These are phyloP conservation scores for Dovyalis caffra DNA, from an alignment of 345 rosid genomes.

Conservation along the genomic window DNA sequence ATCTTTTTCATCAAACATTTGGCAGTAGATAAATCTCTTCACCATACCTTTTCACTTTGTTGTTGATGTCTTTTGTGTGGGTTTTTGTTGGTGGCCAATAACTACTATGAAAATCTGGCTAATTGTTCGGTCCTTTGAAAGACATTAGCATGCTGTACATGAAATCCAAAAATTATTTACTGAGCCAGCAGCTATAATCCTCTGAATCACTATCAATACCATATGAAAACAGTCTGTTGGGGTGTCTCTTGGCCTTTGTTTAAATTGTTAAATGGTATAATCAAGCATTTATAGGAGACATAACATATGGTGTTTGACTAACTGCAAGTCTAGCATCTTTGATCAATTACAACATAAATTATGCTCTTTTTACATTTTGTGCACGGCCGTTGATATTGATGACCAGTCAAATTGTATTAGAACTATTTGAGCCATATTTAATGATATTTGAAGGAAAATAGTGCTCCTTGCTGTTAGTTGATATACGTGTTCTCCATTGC, in stretches of 20 bases:
- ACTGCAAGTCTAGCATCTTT: no score
- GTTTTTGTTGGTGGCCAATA: neutral
- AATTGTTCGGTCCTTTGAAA: neutral
- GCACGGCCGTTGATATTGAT: no score
- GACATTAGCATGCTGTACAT: neutral
- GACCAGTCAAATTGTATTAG: no score
- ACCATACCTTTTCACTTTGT: neutral
- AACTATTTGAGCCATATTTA: no score
- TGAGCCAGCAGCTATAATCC: neutral
- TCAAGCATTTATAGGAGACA: no score
- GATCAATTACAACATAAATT: no score
- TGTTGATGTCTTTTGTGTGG: neutral
- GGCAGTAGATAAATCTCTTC: neutral
- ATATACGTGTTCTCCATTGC: no score
- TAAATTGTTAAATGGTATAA: neutral
- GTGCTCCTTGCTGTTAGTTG: no score
- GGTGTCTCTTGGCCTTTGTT: neutral
- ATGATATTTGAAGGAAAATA: no score
- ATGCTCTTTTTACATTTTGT: no score
- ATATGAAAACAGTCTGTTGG: neutral
- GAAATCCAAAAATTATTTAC: neutral
- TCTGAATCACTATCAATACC: neutral
- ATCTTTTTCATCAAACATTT: neutral
- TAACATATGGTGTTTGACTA: no score
- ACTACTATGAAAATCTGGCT: neutral